These are phyloP conservation scores for Stramenopiles sp. DNA, from an alignment of 352 stramenopile genomes.

Conservation along the genomic window DNA sequence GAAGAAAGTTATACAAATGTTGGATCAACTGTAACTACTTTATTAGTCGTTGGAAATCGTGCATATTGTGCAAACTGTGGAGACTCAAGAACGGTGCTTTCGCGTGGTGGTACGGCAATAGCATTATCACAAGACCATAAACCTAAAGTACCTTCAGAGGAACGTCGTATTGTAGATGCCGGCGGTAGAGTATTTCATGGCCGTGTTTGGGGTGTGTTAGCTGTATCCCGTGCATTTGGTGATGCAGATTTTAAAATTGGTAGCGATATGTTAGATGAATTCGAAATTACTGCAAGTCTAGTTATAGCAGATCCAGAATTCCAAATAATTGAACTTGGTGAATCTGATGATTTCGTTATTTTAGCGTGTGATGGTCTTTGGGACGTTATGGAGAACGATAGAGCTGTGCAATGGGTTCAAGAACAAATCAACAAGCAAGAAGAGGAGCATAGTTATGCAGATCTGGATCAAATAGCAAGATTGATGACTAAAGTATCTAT, in stretches of 20 bases:
- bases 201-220: conserved; percentile 38
- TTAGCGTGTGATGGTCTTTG: conserved; percentile 48
- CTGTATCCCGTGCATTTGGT: conserved; percentile 36
- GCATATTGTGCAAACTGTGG: conserved; percentile 39
- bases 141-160: conserved; percentile 42
- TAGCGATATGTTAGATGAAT: conserved; percentile 32
- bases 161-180: conserved; percentile 31
- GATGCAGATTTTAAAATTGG: conserved; percentile 28
- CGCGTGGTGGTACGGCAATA: conserved; percentile 41
- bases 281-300: conserved; percentile 28
- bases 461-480: too few relatives aligned
- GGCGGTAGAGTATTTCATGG: conserved; percentile 38
- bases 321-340: conserved; percentile 35
- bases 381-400: conserved; percentile 45
- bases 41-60: background rate
- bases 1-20: background rate
- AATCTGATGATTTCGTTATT: conserved; percentile 31
- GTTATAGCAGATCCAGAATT: conserved; percentile 62
- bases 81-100: conserved; percentile 57
- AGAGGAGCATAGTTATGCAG: background rate
- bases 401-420: conserved; percentile 36
- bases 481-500: background rate
- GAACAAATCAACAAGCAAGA: conserved; percentile 9
- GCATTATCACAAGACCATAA: conserved; percentile 65
- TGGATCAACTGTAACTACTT: background rate